These are phyloP conservation scores for Anthracocystis panici-leucophaei DNA, from an alignment of 1,284 basidiomycete genomes.

Conservation along the genomic window DNA sequence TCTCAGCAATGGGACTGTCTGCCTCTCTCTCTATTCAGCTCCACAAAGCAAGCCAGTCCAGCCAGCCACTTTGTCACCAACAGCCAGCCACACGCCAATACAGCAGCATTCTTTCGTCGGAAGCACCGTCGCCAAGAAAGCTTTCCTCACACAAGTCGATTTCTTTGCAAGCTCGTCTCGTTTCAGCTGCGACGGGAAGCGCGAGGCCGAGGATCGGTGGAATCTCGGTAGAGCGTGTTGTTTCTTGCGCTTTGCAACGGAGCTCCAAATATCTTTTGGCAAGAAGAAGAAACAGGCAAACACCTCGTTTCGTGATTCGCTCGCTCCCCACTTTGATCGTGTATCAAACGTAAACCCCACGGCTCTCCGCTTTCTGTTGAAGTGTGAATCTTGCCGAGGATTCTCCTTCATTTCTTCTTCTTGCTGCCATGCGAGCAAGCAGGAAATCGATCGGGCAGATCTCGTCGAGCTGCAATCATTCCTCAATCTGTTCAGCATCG, in stretches of 20 bases:
- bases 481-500: too few species aligned
- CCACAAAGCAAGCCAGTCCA: not conserved
- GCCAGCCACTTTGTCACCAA: not conserved
- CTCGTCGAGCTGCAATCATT: too few species aligned
- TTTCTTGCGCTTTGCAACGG: constrained; percentile 4
- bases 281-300: not conserved
- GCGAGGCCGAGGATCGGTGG: constrained; percentile 21
- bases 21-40: not conserved
- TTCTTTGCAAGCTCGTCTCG: too few species aligned
- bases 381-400: constrained; percentile 18
- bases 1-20: not conserved
- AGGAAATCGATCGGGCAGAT: too few species aligned
- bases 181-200: too few species aligned
- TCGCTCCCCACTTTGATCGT: not conserved
- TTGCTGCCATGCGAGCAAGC: not conserved
- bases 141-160: too few species aligned
- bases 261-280: constrained; percentile 16
- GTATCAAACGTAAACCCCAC: not conserved
- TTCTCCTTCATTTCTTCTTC: not conserved
- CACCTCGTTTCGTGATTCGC: not conserved
- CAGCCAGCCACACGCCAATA: not conserved
- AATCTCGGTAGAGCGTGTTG: constrained; percentile 23
- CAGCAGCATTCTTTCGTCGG: not conserved
- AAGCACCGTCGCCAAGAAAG: too few species aligned
- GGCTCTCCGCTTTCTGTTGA: constrained; percentile 5